A percentile compares a stretch with the other conserved stretches of the same genome.
Conservation (phyloP, 495 filamentous ascomycete genomes). For the Penicillium ucsense region DNA sequence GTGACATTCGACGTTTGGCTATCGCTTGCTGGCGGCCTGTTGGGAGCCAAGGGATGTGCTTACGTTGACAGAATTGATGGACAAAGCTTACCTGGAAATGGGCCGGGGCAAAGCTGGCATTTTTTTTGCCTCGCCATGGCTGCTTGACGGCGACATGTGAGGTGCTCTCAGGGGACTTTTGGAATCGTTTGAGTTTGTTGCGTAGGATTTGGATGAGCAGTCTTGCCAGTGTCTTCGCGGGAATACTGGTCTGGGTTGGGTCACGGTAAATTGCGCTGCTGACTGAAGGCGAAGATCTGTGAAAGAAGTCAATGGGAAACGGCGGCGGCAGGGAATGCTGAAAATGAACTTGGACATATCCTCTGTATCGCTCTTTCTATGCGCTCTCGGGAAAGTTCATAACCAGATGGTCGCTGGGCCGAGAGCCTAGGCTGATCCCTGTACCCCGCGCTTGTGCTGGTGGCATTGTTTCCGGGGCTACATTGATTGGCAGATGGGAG, state of each 20-base stretch:
- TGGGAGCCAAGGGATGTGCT: too few relatives aligned
- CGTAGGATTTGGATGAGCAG: conserved; percentile 2
- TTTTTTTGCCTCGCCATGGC: conserved; percentile 11
- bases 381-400: conserved; percentile 6
- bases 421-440: conserved; percentile 21
- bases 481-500: too few relatives aligned
- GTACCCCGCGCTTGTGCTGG: conserved; percentile 19
- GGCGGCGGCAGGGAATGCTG: conserved; percentile 1
- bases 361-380: neutral
- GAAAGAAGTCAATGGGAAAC: conserved; percentile 1
- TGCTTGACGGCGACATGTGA: conserved; percentile 15
- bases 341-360: conserved; percentile 8
- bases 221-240: neutral
- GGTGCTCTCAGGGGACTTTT: neutral
- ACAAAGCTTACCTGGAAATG: conserved; percentile 19
- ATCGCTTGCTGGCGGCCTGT: neutral
- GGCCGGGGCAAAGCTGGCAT: conserved; percentile 24
- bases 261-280: neutral
- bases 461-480: conserved; percentile 5
- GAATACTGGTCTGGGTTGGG: neutral
- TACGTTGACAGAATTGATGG: neutral
- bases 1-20: too few relatives aligned
- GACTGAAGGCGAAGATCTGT: neutral
- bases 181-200: neutral
- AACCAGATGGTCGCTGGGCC: conserved; percentile 7